A percentile compares a stretch with the other conserved stretches of the same genome.
Evolutionary conservation across 805 yeast genomes (phyloP).

Genomic region (Candida vartiovaarae): DNA sequence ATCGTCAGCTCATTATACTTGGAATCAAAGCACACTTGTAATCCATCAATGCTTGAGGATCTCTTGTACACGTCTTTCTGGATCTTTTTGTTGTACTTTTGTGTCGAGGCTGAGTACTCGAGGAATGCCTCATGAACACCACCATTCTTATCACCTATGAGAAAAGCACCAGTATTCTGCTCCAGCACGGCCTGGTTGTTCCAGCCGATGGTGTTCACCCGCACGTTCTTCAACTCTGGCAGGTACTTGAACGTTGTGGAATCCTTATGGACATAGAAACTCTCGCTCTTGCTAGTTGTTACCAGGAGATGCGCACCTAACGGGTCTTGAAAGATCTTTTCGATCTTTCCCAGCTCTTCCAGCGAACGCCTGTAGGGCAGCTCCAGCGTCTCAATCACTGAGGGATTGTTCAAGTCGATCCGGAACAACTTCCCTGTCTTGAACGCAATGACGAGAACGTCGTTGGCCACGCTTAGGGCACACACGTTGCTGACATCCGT

Average conservation of each 20-base stretch:
- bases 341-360: slow-evolving; percentile 25
- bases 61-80: slow-evolving; percentile 30
- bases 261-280: slow-evolving; percentile 39
- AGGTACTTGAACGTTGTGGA: slow-evolving; percentile 36
- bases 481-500: slow-evolving; percentile 40
- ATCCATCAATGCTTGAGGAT: slow-evolving; percentile 22
- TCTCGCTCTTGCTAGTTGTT: slow-evolving; percentile 38
- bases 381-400: slow-evolving; percentile 40
- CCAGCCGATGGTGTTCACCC: slow-evolving; percentile 37
- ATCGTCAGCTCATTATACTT: slow-evolving; percentile 8
- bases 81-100: slow-evolving; percentile 37
- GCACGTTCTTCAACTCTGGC: slow-evolving; percentile 38
- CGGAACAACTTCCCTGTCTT: slow-evolving; percentile 47
- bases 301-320: slow-evolving; percentile 46
- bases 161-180: slow-evolving; percentile 36
- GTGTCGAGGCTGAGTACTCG: slow-evolving; percentile 31
- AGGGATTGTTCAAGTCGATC: slow-evolving; percentile 63
- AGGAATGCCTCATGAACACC: slow-evolving; percentile 38
- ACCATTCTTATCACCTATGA: slow-evolving; percentile 45
- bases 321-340: slow-evolving; percentile 40
- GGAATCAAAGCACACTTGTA: slow-evolving; percentile 13
- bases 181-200: slow-evolving; percentile 28
- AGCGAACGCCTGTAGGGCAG: slow-evolving; percentile 25
- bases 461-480: slow-evolving; percentile 46
- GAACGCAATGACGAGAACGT: slow-evolving; percentile 49